Evolutionary conservation across 495 filamentous ascomycete genomes (phyloP).

Genomic region (Talaromyces stipitatus): DNA sequence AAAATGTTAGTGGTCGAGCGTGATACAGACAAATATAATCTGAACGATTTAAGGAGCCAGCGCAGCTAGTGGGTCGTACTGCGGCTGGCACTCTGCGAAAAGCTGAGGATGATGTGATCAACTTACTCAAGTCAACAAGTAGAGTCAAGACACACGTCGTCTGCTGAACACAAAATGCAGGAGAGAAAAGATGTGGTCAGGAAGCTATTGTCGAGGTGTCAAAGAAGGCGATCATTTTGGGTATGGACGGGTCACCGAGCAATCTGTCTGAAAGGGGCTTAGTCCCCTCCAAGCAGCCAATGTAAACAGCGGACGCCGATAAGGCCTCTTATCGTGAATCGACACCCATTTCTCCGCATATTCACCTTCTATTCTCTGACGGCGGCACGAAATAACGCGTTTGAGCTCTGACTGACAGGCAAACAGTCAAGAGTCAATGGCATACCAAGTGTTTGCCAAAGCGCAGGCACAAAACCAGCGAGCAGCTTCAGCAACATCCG

Average conservation of each 20-base stretch:
- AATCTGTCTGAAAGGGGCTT: not conserved
- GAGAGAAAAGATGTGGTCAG: not conserved
- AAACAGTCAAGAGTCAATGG: slow-evolving; percentile 15
- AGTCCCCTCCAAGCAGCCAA: not conserved
- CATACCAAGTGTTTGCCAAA: slow-evolving; percentile 37
- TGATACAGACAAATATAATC: not conserved
- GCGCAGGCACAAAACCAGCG: slow-evolving; percentile 22
- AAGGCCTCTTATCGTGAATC: slow-evolving; percentile 1
- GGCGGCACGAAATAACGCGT: not conserved
- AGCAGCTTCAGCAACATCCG: slow-evolving; percentile 10
- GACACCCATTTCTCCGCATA: not conserved
- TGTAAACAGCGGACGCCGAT: not conserved
- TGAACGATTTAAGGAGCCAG: not conserved
- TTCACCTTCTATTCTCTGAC: not conserved
- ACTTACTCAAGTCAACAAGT: not conserved
- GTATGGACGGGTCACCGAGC: not conserved
- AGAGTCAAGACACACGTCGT: not conserved
- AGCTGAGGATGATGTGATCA: not conserved
- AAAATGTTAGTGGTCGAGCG: not conserved
- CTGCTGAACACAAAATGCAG: not conserved
- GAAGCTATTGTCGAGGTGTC: not conserved
- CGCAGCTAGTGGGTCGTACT: not conserved
- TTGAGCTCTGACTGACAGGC: not conserved
- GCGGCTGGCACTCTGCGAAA: not conserved
- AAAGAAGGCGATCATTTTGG: not conserved